These are phyloP conservation scores for Megacollybia marginata DNA, from an alignment of 768 basidiomycete species.

Conservation along the genomic window DNA sequence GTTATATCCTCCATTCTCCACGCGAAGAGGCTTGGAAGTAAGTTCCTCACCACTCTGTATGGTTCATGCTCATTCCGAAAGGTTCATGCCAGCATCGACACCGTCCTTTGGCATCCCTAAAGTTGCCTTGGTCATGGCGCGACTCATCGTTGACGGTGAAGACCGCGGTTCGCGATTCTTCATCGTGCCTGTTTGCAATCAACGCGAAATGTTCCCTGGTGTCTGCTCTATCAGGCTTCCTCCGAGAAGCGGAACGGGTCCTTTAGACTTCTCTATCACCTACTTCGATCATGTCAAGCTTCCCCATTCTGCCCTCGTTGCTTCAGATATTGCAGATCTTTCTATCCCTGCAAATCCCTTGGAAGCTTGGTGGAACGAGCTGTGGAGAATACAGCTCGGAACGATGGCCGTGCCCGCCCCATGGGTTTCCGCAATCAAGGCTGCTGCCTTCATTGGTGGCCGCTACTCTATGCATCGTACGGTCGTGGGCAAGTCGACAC, in stretches of 20 bases:
- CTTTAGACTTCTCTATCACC: conserved; percentile 52
- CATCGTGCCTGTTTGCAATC: conserved; percentile 47
- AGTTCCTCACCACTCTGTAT: conserved; percentile 7
- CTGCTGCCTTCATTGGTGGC: conserved; percentile 48
- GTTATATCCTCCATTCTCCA: conserved; percentile 49
- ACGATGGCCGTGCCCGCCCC: conserved; percentile 43
- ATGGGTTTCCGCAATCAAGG: conserved; percentile 44
- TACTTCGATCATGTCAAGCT: conserved; percentile 46
- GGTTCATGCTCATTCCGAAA: conserved; percentile 12
- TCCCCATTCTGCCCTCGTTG: conserved; percentile 41
- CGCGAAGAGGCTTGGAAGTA: conserved; percentile 54
- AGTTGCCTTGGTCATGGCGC: conserved; percentile 50
- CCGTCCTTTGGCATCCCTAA: conserved; percentile 47
- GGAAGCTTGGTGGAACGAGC: conserved; percentile 48
- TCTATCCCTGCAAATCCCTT: conserved; percentile 31
- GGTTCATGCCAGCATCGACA: conserved; percentile 55
- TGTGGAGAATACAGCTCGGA: conserved; percentile 49
- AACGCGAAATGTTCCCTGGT: conserved; percentile 44
- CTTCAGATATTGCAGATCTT: conserved; percentile 34
- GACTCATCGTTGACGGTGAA: conserved; percentile 40
- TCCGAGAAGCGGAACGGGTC: conserved; percentile 42
- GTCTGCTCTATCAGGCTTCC: conserved; percentile 44
- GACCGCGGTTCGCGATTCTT: conserved; percentile 48
- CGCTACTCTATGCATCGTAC: conserved; percentile 50
- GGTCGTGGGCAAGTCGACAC: conserved; percentile 33